Evolutionary conservation across 2,329 filamentous ascomycete genomes (phyloP), one percentile per base, ranked within the genome.

Genomic region (Venturia effusa): DNA sequence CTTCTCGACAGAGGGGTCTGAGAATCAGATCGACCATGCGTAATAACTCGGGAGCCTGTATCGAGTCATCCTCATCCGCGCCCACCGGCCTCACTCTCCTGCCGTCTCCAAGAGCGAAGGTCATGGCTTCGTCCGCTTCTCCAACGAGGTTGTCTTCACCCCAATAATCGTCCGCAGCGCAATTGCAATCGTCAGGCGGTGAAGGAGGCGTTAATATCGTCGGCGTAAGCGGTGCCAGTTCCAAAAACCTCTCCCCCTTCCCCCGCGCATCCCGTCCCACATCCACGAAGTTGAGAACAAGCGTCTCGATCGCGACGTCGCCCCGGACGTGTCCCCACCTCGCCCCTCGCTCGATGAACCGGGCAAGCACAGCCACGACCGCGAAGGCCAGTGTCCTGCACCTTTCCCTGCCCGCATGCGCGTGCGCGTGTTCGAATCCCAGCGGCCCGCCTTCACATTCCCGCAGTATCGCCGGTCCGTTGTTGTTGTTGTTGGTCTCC

Each of bases 301-400:
- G n/a, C 10, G 61, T 55, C 15, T 63, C 41, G 17, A 63, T 32
- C 17, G 22, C 34, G 32, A 59, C 27, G 8, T 63, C 61, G 13
- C 48, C 61, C 22, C 61, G 27, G 7, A 57, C 45, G 32, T 63
- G 61, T 37, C 51, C 61, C 41, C 45, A 63, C 7, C 61, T 15
- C 34, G 61, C 40, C 4, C 61, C 61, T 32, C 61, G 45, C n/a
- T 63, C 61, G 17, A 63, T 57, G 22, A 63, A 63, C 5, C 61
- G 34, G 3, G 61, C 61, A 27, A 63, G 24, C n/a, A 59, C 13
- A 22, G 61, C 61, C 8, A 63, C 45, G 8, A 63, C n/a, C 2
- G 61, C 61, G 39, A 63, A 63, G 15, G 61, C 61, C 8, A 63
- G 48, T 6, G 61, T 63, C n/a, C 61, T 57, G n/a, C 61, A 63